phyloP scores from a whole-genome alignment of 1,284 basidiomycete species.

The Ustilago shanxiensis region DNA sequence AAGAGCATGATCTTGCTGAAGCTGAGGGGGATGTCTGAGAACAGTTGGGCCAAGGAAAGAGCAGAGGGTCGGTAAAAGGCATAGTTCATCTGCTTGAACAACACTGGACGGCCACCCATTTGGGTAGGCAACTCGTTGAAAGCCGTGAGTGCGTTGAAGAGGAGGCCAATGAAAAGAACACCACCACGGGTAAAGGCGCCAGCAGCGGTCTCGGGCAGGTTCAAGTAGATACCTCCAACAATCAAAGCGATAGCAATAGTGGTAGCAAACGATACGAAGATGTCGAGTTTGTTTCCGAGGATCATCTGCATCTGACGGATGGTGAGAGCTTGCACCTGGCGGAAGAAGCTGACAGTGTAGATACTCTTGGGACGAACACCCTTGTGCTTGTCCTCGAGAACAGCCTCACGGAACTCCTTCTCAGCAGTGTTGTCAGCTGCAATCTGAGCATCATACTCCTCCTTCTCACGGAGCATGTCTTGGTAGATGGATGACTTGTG shows the following conservation, averaged over 20 bases:
- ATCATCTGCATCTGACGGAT: constrained; percentile 82
- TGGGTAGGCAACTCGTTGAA: constrained; percentile 60
- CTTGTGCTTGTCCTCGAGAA: constrained; percentile 48
- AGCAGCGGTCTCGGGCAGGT: constrained; percentile 70
- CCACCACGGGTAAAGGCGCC: constrained; percentile 84
- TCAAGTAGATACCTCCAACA: constrained; percentile 84
- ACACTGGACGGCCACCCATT: constrained; percentile 60
- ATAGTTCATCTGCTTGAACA: constrained; percentile 54
- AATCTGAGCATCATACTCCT: constrained; percentile 46
- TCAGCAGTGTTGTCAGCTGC: constrained; percentile 34
- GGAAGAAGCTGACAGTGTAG: constrained; percentile 39
- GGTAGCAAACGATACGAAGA: constrained; percentile 73
- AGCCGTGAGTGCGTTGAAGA: constrained; percentile 72
- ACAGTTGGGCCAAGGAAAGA: constrained; percentile 52
- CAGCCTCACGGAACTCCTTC: constrained; percentile 41
- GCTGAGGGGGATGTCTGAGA: constrained; percentile 71
- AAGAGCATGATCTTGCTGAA: constrained; percentile 71
- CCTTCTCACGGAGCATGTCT: constrained; percentile 68
- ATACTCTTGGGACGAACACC: constrained; percentile 38
- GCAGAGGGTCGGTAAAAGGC: constrained; percentile 69
- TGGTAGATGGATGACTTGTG: constrained; percentile 41
- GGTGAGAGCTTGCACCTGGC: constrained; percentile 74
- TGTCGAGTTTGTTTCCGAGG: constrained; percentile 84
- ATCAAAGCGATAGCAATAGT: constrained; percentile 77
- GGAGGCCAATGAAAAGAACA: constrained; percentile 78